Evolutionary conservation across 1,139 yeast species (phyloP), one percentile per base, ranked within the genome.

Genomic region (Blastobotrys niveus): DNA sequence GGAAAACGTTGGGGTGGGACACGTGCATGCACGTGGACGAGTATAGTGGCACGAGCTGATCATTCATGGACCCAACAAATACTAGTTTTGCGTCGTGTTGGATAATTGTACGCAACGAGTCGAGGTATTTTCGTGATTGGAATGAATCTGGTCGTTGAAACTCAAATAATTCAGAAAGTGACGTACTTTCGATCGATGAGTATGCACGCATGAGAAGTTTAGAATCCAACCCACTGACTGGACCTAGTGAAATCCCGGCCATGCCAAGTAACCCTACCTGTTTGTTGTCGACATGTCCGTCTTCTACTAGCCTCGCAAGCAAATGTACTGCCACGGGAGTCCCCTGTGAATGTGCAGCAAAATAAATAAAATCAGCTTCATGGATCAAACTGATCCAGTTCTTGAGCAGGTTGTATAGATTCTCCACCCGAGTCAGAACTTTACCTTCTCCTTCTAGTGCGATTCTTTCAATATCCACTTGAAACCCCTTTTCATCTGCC

Each of bases 181-280:
- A 85, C 46, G 84, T 95, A 54, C 80, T 86, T 59, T 91, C 98
- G 45, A 91, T 82, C 1, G 95, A 81, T 1, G 95, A 81, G 57
- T 87, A 87, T 0, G 96, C 96, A 52, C 88, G 76, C 68, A 89
- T 81, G 53, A 88, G 77, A 35, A 88, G 69, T 6, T 81, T 80
- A 60, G 86, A 88, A 60, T 91, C 96, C 51, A 79, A 77, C 0
- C 96, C 97, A 54, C 80, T 85, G 58, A 86, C 85, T 1, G 97
- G 98, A 0, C 98, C 98, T 58, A 86, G 79, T 54, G 88, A 87
- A 22, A 88, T 78, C 1, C 97, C 97, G 0, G 97, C 97, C 97
- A 91, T 91, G 1, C 91, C 93, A 41, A 91, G 66, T 20, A 91
- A 69, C 0, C 93, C 88, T 18, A 88, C 72, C 39, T 55, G 55